These are phyloP conservation scores for Blastomyces percursus DNA, from an alignment of 2,329 filamentous ascomycete genomes.

Conservation along the genomic window DNA sequence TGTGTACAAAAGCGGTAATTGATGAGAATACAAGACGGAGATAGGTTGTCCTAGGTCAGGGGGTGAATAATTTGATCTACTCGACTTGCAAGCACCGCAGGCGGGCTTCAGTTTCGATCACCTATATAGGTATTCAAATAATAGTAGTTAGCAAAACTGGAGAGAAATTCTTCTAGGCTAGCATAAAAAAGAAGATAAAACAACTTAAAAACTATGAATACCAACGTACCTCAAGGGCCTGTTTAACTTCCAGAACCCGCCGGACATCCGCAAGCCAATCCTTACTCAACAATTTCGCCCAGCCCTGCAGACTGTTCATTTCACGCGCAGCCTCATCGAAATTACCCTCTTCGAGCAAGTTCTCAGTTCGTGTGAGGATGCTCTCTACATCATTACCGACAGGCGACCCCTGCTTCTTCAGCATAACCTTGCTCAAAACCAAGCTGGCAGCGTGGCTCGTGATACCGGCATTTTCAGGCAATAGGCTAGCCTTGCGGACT, in stretches of 20 bases:
- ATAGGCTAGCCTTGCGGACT: slow-evolving; percentile 83
- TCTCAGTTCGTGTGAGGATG: slow-evolving; percentile 80
- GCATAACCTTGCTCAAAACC: slow-evolving; percentile 84
- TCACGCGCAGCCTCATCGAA: slow-evolving; percentile 84
- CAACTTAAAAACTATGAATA: not conserved
- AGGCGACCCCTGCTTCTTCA: slow-evolving; percentile 82
- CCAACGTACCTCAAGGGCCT: slow-evolving; percentile 78
- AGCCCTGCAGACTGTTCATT: slow-evolving; percentile 85
- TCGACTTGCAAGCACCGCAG: slow-evolving; percentile 79
- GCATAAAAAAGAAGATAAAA: not conserved
- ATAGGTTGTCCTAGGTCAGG: slow-evolving; percentile 3
- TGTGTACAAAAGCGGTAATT: slow-evolving; percentile 22
- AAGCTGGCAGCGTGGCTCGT: slow-evolving; percentile 87
- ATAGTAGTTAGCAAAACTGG: slow-evolving; percentile 12
- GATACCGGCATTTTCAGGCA: slow-evolving; percentile 88
- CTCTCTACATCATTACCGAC: slow-evolving; percentile 87
- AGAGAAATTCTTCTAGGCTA: not conserved
- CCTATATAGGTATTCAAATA: slow-evolving; percentile 40
- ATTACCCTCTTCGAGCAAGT: slow-evolving; percentile 81
- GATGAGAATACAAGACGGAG: slow-evolving; percentile 13
- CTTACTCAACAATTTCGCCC: slow-evolving; percentile 87
- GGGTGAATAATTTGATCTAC: slow-evolving; percentile 27
- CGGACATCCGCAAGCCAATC: slow-evolving; percentile 90
- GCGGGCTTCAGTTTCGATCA: slow-evolving; percentile 81
- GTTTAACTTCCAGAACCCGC: slow-evolving; percentile 86